Conservation (phyloP, 768 basidiomycete genomes). For the Agaricus bisporus region DNA sequence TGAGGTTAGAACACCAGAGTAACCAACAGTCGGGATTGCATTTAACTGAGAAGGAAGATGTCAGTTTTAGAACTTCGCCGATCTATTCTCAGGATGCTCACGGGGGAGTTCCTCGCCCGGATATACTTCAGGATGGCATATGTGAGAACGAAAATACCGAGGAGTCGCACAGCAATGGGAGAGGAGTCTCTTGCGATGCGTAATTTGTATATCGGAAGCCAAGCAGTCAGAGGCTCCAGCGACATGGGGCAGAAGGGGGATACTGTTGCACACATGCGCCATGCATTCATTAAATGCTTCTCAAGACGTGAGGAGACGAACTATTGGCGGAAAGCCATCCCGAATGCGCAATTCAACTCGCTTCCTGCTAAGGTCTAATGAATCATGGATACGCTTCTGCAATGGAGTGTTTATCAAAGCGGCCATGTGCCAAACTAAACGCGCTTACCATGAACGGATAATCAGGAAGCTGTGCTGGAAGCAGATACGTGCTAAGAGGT, state of each 20-base stretch:
- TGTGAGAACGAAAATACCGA: neutral
- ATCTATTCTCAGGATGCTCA: neutral
- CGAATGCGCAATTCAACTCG: too few relatives aligned
- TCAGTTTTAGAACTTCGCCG: neutral
- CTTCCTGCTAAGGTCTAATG: too few relatives aligned
- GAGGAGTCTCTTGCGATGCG: neutral
- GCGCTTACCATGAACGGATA: too few relatives aligned
- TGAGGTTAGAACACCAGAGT: conserved; percentile 9
- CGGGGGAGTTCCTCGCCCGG: neutral
- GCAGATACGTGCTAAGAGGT: too few relatives aligned
- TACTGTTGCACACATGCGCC: neutral
- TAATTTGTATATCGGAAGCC: neutral
- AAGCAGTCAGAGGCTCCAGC: neutral
- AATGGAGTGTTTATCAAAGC: too few relatives aligned
- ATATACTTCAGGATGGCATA: neutral
- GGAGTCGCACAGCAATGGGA: neutral
- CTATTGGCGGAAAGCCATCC: too few relatives aligned
- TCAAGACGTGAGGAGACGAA: neutral
- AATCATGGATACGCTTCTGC: too few relatives aligned
- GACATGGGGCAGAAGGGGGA: neutral
- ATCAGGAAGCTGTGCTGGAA: too few relatives aligned
- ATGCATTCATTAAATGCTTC: neutral
- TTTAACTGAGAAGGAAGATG: conserved; percentile 4
- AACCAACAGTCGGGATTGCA: conserved; percentile 13
- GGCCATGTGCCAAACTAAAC: too few relatives aligned